These are phyloP conservation scores for Cordyceps pruinosa DNA, from an alignment of 2,329 filamentous ascomycete genomes.

Conservation along the genomic window DNA sequence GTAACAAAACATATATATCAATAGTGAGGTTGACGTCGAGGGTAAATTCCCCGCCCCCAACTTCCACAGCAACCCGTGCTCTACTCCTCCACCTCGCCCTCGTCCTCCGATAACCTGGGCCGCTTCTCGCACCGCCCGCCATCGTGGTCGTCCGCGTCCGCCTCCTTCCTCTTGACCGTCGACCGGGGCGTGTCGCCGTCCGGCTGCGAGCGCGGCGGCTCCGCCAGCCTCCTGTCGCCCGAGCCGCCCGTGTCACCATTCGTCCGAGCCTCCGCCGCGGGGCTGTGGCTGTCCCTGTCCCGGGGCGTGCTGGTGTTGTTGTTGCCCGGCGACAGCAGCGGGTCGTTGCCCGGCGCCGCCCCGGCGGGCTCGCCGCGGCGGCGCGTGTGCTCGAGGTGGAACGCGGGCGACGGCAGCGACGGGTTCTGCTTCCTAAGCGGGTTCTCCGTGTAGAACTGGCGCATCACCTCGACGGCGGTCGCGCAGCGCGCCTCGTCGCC, in stretches of 20 bases:
- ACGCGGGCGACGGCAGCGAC: slow-evolving; percentile 46
- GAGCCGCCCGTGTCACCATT: slow-evolving; percentile 34
- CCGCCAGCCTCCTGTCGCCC: slow-evolving; percentile 19
- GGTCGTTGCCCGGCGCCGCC: slow-evolving; percentile 29
- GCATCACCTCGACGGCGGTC: slow-evolving; percentile 69
- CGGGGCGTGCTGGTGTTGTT: slow-evolving; percentile 38
- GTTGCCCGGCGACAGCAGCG: slow-evolving; percentile 39
- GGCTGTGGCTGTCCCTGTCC: slow-evolving; percentile 45
- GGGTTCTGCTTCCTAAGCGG: slow-evolving; percentile 52
- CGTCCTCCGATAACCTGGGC: slow-evolving; percentile 40
- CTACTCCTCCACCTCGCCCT: slow-evolving; percentile 39
- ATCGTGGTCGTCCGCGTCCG: slow-evolving; percentile 27
- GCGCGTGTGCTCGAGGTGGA: slow-evolving; percentile 49
- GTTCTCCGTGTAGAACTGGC: slow-evolving; percentile 59
- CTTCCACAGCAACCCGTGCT: slow-evolving; percentile 6
- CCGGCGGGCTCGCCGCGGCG: slow-evolving; percentile 38
- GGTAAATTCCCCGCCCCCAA: background rate
- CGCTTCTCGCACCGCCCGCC: slow-evolving; percentile 36
- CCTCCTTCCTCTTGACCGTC: slow-evolving; percentile 36
- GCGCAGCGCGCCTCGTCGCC: slow-evolving; percentile 65
- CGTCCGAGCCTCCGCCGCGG: slow-evolving; percentile 29
- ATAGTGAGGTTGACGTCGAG: background rate
- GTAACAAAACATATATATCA: background rate
- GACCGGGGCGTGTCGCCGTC: slow-evolving; percentile 28
- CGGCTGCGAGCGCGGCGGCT: slow-evolving; percentile 22